These are phyloP conservation scores for Xylaria curta DNA, from an alignment of 495 filamentous ascomycete species.

Conservation along the genomic window DNA sequence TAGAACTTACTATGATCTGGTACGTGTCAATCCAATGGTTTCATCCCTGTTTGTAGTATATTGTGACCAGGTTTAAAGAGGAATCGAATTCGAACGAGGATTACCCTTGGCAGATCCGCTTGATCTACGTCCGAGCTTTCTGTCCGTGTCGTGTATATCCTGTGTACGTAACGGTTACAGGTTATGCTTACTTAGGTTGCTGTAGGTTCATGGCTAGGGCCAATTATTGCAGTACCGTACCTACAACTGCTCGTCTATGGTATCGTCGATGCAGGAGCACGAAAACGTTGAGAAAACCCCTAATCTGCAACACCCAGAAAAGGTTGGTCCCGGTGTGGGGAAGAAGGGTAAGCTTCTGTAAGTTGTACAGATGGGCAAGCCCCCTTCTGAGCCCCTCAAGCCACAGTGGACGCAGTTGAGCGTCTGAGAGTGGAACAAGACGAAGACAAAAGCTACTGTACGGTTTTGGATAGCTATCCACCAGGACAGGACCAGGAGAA, in stretches of 20 bases:
- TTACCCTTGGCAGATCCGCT: constrained; percentile 20
- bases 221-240: background rate
- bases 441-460: too few species aligned
- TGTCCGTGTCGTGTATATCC: constrained; percentile 3
- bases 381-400: background rate
- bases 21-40: constrained; percentile 4
- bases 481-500: background rate
- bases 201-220: background rate
- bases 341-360: constrained; percentile 1
- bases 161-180: background rate
- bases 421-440: background rate
- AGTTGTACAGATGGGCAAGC: background rate
- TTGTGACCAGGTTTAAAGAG: background rate
- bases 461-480: background rate
- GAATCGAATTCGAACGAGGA: constrained; percentile 4
- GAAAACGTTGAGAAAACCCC: constrained; percentile 22
- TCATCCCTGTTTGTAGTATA: background rate
- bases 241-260: background rate
- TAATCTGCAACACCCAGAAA: background rate
- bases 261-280: constrained; percentile 8
- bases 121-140: constrained; percentile 8
- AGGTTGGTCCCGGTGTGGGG: constrained; percentile 10
- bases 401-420: background rate
- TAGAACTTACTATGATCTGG: background rate
- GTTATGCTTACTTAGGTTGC: background rate